These are phyloP conservation scores for Claviceps cyperi DNA, from an alignment of 2,329 filamentous ascomycete genomes.

Conservation along the genomic window DNA sequence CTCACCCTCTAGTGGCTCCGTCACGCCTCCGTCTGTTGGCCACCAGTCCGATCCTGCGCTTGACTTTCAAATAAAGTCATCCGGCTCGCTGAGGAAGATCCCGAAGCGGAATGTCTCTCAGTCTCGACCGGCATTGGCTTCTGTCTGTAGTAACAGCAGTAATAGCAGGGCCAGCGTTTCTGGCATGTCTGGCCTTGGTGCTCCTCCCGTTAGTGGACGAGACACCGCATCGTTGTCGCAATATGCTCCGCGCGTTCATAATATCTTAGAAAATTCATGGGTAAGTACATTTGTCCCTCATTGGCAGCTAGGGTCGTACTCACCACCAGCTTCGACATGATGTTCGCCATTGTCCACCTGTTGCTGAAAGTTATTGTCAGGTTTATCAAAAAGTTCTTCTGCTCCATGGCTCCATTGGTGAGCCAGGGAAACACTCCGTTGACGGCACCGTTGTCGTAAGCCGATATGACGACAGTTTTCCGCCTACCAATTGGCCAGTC, in stretches of 20 bases:
- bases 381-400: constrained; percentile 84
- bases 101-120: constrained; percentile 9
- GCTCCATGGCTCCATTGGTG: constrained; percentile 68
- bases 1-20: constrained; percentile 51
- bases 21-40: constrained; percentile 61
- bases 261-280: constrained; percentile 71
- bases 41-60: constrained; percentile 51
- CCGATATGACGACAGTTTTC: constrained; percentile 75
- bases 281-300: constrained; percentile 34
- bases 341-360: not conserved
- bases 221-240: constrained; percentile 52
- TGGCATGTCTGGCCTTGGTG: constrained; percentile 47
- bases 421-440: constrained; percentile 49
- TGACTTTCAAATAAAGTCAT: constrained; percentile 43
- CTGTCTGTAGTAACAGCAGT: constrained; percentile 30
- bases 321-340: not conserved
- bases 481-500: constrained; percentile 74
- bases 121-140: constrained; percentile 23
- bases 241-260: constrained; percentile 67
- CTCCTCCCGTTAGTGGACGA: constrained; percentile 39
- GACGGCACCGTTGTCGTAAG: constrained; percentile 70
- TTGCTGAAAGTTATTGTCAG: constrained; percentile 30
- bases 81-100: constrained; percentile 9
- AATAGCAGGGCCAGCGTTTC: constrained; percentile 49
- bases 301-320: not conserved